These are phyloP conservation scores for Penicillium sp. DNA, from an alignment of 2,329 filamentous ascomycete species.

Conservation along the genomic window DNA sequence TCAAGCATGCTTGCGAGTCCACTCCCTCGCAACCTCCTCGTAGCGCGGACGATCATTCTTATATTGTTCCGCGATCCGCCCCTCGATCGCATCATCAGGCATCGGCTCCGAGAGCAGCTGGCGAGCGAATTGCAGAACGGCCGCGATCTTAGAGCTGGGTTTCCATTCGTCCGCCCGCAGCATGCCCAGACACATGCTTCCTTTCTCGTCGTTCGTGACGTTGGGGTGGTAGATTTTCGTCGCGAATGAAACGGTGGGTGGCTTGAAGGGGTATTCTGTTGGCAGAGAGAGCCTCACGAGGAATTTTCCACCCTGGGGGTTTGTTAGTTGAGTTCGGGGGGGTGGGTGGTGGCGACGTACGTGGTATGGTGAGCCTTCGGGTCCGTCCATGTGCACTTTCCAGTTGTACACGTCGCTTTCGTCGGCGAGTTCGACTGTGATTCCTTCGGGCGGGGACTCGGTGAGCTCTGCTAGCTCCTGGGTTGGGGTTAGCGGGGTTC, in stretches of 20 bases:
- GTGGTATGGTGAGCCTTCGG: slow-evolving; percentile 64
- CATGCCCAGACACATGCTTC: slow-evolving; percentile 81
- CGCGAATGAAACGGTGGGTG: slow-evolving; percentile 74
- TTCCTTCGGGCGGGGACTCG: slow-evolving; percentile 57
- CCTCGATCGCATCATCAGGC: slow-evolving; percentile 86
- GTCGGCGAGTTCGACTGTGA: slow-evolving; percentile 58
- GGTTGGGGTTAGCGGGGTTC: not conserved
- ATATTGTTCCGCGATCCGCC: slow-evolving; percentile 82
- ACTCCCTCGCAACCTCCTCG: slow-evolving; percentile 72
- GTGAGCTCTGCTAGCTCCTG: slow-evolving; percentile 65
- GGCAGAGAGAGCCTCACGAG: slow-evolving; percentile 73
- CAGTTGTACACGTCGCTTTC: slow-evolving; percentile 69
- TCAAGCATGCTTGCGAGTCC: slow-evolving; percentile 71
- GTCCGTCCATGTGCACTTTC: slow-evolving; percentile 68
- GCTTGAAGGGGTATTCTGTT: slow-evolving; percentile 85
- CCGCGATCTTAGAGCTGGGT: slow-evolving; percentile 73
- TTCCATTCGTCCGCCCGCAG: slow-evolving; percentile 91
- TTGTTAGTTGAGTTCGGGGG: slow-evolving; percentile 3
- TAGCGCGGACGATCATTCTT: slow-evolving; percentile 68
- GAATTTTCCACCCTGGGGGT: slow-evolving; percentile 68
- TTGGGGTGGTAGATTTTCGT: slow-evolving; percentile 97
- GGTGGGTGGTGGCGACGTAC: slow-evolving; percentile 47
- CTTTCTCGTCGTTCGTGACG: slow-evolving; percentile 81
- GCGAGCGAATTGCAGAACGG: slow-evolving; percentile 76
- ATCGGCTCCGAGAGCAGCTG: slow-evolving; percentile 77